Percentiles rank a stretch among this genome's conserved stretches.
These are phyloP conservation scores for Acrocalymma vagum DNA, from an alignment of 2,329 filamentous ascomycete genomes.

Conservation along the genomic window DNA sequence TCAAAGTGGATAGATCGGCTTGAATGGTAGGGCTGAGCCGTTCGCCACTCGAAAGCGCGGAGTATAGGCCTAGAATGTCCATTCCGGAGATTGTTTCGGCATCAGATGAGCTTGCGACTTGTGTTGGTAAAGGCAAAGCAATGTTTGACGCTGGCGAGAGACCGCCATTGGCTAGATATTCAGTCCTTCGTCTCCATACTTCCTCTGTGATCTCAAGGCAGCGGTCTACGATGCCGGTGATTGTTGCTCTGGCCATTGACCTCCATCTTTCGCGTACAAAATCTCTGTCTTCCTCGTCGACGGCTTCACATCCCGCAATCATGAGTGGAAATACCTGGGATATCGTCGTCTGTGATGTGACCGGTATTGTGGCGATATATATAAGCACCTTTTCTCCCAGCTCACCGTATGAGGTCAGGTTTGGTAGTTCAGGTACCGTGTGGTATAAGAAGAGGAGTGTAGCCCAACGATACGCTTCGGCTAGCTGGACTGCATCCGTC, in stretches of 20 bases:
- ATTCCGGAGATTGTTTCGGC: too few species aligned
- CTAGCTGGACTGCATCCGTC: slow-evolving; percentile 70
- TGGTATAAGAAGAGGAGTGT: slow-evolving; percentile 71
- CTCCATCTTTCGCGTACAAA: slow-evolving; percentile 71
- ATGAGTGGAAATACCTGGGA: slow-evolving; percentile 74
- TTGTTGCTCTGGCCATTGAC: slow-evolving; percentile 67
- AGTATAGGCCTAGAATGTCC: too few species aligned
- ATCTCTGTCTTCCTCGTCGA: slow-evolving; percentile 65
- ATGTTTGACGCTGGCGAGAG: slow-evolving; percentile 9
- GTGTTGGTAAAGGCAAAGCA: background rate
- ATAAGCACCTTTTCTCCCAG: slow-evolving; percentile 69
- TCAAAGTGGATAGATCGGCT: too few species aligned
- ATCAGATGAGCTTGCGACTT: background rate
- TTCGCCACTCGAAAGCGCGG: too few species aligned
- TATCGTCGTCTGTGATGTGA: slow-evolving; percentile 68
- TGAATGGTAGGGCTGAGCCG: too few species aligned
- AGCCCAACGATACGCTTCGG: slow-evolving; percentile 72
- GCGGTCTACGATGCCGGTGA: slow-evolving; percentile 71
- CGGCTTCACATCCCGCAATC: slow-evolving; percentile 70
- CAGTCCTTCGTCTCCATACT: slow-evolving; percentile 72
- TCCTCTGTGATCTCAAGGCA: slow-evolving; percentile 70
- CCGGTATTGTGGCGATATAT: slow-evolving; percentile 69
- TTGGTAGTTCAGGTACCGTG: slow-evolving; percentile 72
- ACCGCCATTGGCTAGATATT: slow-evolving; percentile 49
- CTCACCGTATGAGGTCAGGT: slow-evolving; percentile 59